Conservation (phyloP, 2,329 filamentous ascomycete genomes). For the Aureobasidium sp. region DNA sequence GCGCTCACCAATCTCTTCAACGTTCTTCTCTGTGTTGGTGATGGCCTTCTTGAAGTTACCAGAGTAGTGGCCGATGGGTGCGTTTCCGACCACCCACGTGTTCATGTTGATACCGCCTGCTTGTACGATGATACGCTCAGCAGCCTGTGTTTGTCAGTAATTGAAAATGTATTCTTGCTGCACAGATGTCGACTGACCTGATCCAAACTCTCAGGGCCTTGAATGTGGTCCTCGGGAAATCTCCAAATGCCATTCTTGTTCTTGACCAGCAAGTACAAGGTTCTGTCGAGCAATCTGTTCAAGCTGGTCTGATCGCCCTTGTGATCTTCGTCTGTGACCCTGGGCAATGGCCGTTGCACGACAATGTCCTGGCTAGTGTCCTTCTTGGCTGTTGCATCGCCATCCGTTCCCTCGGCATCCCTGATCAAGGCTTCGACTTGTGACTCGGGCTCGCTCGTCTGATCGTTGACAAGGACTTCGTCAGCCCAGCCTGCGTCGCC, state of each 20-base stretch:
- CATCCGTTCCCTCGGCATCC: conserved; percentile 57
- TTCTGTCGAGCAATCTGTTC: conserved; percentile 71
- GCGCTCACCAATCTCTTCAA: conserved; percentile 61
- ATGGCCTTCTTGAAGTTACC: conserved; percentile 43
- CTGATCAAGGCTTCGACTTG: conserved; percentile 63
- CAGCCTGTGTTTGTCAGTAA: conserved; percentile 54
- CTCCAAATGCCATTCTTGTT: conserved; percentile 65
- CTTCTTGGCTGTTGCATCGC: conserved; percentile 18
- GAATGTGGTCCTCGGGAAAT: conserved; percentile 69
- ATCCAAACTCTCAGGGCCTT: conserved; percentile 68
- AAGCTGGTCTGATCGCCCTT: conserved; percentile 69
- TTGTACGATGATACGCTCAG: conserved; percentile 68
- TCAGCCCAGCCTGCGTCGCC: conserved; percentile 78
- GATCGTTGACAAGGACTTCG: conserved; percentile 71
- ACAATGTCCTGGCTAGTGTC: conserved; percentile 20
- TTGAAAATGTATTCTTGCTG: neutral
- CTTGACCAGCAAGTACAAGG: conserved; percentile 82
- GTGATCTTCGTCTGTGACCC: conserved; percentile 71
- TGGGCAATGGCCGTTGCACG: conserved; percentile 62
- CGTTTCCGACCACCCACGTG: conserved; percentile 91
- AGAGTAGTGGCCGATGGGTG: conserved; percentile 75
- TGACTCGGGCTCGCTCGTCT: conserved; percentile 56
- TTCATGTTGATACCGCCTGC: conserved; percentile 93
- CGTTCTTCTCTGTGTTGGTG: conserved; percentile 25
- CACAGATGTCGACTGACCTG: conserved; percentile 54